Base-by-base conservation (phyloP, 495 filamentous ascomycete genomes). In the Tuber calosporum region DNA sequence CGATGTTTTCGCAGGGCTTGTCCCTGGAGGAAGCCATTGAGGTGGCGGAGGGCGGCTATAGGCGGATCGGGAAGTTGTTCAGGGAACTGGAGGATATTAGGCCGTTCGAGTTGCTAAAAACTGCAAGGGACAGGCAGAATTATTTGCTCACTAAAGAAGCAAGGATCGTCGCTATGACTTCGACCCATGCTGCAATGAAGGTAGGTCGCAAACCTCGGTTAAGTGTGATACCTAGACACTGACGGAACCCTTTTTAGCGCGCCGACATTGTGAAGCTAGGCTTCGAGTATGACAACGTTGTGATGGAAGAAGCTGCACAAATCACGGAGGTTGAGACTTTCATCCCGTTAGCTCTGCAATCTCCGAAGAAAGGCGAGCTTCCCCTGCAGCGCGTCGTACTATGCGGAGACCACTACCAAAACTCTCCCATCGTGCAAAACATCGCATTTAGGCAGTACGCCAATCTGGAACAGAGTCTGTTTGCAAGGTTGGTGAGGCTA, bases 291-390 rank as follows among this genome's bases (percentile, higher is more conserved):
- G 94, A 98, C 83, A 98, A 97, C 77, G 91, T 99, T 20, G 86
- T 99, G 69, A 97, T 99, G 94, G 95, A 99, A 86, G 95, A 99
- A 84, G 93, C 95, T 3, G 95, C 95, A 34, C 95, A 99, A 78
- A 96, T 98, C 80, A 98, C 96, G 15, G 95, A 99, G 81, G 91
- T 97, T 66, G 96, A 98, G 80, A 96, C 92, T 79, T 97, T 99
- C 83, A 93, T 98, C 70, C 95, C 95, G 30, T 84, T 96, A 11
- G 92, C 93, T 45, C 86, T 99, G 79, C 95, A 99, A 81, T 92
- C 92, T 62, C 88, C 90, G 30, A 89, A 90, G 80, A 83, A 89
- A 72, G 91, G 91, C 45, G 85, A 92, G 77, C 85, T 91, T 68
- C 88, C 89, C 17, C 83, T 99, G 19, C 93, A 97, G 82, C 86